Base-by-base conservation (phyloP, 108 stramenopile genomes). In the Fragilaria crotonensis region DNA sequence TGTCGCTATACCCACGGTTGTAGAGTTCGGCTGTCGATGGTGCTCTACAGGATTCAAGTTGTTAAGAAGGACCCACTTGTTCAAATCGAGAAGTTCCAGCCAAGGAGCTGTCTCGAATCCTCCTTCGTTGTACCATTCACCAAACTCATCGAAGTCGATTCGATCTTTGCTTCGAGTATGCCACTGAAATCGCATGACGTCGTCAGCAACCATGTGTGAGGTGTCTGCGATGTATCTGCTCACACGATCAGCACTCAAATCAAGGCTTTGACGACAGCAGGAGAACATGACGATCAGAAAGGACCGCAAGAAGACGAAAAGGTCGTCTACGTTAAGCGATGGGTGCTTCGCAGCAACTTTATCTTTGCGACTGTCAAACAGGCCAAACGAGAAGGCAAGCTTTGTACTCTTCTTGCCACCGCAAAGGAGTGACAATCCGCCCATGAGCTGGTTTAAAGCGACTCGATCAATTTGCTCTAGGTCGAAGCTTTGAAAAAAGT, bases 41-140 rank as follows among this genome's bases (percentile, higher is more conserved):
- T 4, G 32, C 14, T 41, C 11, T 41, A 14, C 7, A 41, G 50
- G 30, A 14, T 68, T 52, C 22, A 33, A 29, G 28, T 70, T 65
- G 54, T 86, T 84, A 32, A 73, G 69, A 48, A 82, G 60, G 4
- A 87, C 92, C 95, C 94, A 96, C 71, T 98, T 98, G 30, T 83
- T 72, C 41, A 97, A 58, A 65, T 97, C 96, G 2, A 96, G 73
- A 19, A 98, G 88, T 67, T 98, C 97, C 47, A 98, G 66, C 94
- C 95, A 98, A 23, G 93, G 89, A 20, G 89, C 89, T 26, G 63
- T 84, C 64, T 96, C 84, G 54, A 78, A 95, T 21, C 97, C 97
- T 20, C 89, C 89, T 64, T 91, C 83, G 54, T 97, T 98, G 76
- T 97, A 98, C 96, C 96, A 94, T 48, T 79, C 80, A 19, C 93